These are phyloP conservation scores for Fusarium sp. DNA, from an alignment of 2,329 filamentous ascomycete genomes.

Conservation along the genomic window DNA sequence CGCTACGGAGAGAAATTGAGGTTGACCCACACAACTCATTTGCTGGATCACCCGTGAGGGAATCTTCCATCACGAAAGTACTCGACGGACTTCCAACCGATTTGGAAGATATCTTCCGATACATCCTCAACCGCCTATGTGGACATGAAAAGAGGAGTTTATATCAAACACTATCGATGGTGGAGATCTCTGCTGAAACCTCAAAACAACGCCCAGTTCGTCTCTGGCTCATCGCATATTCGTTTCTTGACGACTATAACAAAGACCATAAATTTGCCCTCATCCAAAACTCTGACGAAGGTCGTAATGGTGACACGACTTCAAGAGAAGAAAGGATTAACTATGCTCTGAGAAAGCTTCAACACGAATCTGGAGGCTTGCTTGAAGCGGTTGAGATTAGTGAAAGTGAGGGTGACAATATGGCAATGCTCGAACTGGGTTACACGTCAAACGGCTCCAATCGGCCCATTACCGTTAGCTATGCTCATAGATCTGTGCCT, in stretches of 20 bases:
- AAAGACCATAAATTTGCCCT: accelerated
- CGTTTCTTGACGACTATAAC: neutral
- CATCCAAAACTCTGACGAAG: too few relatives aligned
- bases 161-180: neutral
- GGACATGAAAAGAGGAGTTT: accelerated
- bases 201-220: accelerated
- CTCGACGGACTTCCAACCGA: neutral
- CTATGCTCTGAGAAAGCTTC: neutral
- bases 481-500: neutral
- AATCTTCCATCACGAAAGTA: neutral
- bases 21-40: neutral
- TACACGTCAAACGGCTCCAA: too few relatives aligned
- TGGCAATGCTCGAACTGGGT: too few relatives aligned
- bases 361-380: neutral
- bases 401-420: too few relatives aligned
- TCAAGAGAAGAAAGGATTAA: accelerated
- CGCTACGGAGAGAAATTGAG: neutral
- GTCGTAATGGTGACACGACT: too few relatives aligned
- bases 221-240: neutral
- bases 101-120: accelerated
- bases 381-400: neutral
- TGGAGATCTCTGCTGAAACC: accelerated
- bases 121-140: neutral
- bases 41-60: accelerated
- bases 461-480: accelerated